Base-by-base conservation (phyloP, 768 basidiomycete species). In the Ramaria sp. region DNA sequence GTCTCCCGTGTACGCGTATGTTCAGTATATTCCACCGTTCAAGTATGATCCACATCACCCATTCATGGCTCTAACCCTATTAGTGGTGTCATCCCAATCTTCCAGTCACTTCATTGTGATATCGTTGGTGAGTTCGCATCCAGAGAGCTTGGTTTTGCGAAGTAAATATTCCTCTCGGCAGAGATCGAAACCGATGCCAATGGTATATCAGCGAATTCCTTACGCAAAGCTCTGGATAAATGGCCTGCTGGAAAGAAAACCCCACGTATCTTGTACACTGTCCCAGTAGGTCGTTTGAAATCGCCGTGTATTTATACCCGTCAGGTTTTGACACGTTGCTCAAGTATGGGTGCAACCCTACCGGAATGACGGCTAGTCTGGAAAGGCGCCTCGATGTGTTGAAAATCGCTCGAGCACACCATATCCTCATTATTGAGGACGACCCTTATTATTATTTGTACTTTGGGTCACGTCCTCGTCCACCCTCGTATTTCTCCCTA, bases 381-480 rank as follows among this genome's bases (percentile, higher is more conserved):
- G 79, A 83, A 56, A 78, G 92, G 51, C 79, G 86, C 41, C 74
- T 80, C 68, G 81, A 84, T 66, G 81, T 91, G 7, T 77, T 95
- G 24, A 71, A 75, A 59, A 74, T 95, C 15, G 83, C 87, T 13
- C 75, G 78, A 58, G 77, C 88, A 63, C 77, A 91, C 66, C 76
- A 87, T 64, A 80, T 95, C 61, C 67, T 95, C 53, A 87, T 96
- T 64, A 71, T 95, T 46, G 92, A 95, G 79, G 88, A 90, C 63
- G 89, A 91, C 67, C 90, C 90, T 0, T 88, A 87, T 65, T 65
- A 63, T 38, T 70, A 65, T 62, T 69, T 91, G 56, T 90, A 91
- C 71, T 93, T 84, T 61, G 86, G 88, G 37, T 69, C 73, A 15
- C 68, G 69, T 9, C 73, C 81, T 27, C 77, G 84, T 15, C 81